Evolutionary conservation across 2,329 filamentous ascomycete genomes (phyloP), one percentile per base, ranked within the genome.

Genomic region (Stenocarpella maydis): DNA sequence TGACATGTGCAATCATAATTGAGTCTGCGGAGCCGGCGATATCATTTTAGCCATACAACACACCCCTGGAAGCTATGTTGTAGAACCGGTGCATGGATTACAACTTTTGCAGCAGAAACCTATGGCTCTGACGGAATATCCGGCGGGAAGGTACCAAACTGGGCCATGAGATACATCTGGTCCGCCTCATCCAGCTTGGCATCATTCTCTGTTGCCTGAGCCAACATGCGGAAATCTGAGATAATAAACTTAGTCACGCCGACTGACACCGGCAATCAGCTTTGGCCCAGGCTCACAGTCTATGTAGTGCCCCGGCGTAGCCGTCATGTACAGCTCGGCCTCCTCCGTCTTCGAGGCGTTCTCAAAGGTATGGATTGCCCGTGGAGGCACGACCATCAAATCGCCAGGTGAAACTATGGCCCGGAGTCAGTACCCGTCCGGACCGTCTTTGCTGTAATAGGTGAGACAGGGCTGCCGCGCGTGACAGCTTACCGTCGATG

Each of bases 271-370:
- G 17, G 14, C 21, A 12, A 50, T 14, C 14, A 10, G 3, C 15
- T 50, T 64, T 17, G 19, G 15, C 31, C 54, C 31, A 9, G n/a
- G 75, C 78, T 76, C 65, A 79, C 79, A 80, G 39, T 80, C 78
- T 26, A 80, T 78, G 67, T 80, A 80, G 52, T 80, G 76, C 0
- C 77, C 78, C 8, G 78, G 79, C 6, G 78, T 80, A 8, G 77
- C 77, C 2, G 78, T 80, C 78, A 80, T 80, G 67, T 79, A 80
- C n/a, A 78, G 75, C 71, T 79, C 79, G 8, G 75, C 75, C 2
- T 75, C 73, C 66, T 78, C 77, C 21, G 74, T 76, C n/a, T 75
- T 71, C 0, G 77, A 79, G 24, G 78, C 72, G 45, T 80, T 80
- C 66, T 74, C 74, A 65, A 80, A 80, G 1, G 77, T 79, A 31